A percentile compares a stretch with the other conserved stretches of the same genome.
Evolutionary conservation across 768 basidiomycete species (phyloP).

Genomic region (Tephrocybe sp.): DNA sequence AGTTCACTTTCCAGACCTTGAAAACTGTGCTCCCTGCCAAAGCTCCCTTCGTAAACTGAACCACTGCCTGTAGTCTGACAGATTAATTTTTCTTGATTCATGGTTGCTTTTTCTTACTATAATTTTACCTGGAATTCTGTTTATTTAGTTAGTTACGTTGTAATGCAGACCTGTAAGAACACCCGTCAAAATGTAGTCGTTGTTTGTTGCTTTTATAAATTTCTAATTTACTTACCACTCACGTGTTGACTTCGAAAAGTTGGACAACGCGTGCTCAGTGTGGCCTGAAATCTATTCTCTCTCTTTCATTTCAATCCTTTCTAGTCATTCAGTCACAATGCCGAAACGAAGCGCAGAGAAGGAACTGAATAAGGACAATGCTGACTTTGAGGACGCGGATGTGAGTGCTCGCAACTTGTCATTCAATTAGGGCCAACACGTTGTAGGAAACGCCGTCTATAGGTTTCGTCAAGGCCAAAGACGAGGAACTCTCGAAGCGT

Average conservation of each 20-base stretch:
- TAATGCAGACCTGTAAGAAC: slow-evolving; percentile 13
- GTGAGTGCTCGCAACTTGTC: slow-evolving; percentile 11
- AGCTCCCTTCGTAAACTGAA: slow-evolving; percentile 35
- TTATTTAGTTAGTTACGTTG: slow-evolving; percentile 9
- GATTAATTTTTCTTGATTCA: slow-evolving; percentile 2
- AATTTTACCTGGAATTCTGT: slow-evolving; percentile 1
- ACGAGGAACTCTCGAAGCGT: slow-evolving; percentile 9
- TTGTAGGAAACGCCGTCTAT: slow-evolving; percentile 40
- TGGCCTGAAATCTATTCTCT: background rate
- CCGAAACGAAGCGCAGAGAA: slow-evolving; percentile 74
- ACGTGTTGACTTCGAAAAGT: slow-evolving; percentile 13
- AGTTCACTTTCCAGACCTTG: slow-evolving; percentile 49
- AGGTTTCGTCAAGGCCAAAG: slow-evolving; percentile 34
- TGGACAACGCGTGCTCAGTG: slow-evolving; percentile 3
- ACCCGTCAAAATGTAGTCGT: background rate
- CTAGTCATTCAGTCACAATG: background rate
- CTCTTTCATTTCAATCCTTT: background rate
- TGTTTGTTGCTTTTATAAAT: background rate
- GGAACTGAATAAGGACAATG: slow-evolving; percentile 62
- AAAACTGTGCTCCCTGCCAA: slow-evolving; percentile 50
- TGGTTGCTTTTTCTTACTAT: background rate
- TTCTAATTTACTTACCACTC: background rate
- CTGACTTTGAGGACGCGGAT: slow-evolving; percentile 40
- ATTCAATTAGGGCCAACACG: background rate
- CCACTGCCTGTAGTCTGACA: slow-evolving; percentile 22